Base-by-base conservation (phyloP, 2,329 filamentous ascomycete genomes). In the Bimuria novae-zelandiae region DNA sequence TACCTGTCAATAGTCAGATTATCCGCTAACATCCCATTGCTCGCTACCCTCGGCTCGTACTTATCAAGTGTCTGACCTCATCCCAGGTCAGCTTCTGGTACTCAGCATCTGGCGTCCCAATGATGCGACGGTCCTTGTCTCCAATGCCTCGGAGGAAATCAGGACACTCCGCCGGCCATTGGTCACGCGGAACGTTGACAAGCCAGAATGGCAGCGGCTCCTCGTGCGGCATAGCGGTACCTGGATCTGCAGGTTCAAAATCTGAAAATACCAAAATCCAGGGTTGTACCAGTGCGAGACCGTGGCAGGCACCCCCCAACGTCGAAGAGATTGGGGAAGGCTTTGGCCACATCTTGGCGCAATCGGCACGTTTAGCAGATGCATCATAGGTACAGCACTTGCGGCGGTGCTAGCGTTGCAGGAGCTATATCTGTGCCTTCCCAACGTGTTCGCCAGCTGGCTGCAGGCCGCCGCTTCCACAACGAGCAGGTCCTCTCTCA, bases 141-240 rank as follows among this genome's bases (percentile, higher is more conserved):
- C 79, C 81, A 50, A 88, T 76, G 59, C 83, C 79, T 45, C 69
- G 73, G 32, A 97, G 82, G 68, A 84, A 94, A 5, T 82, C 80
- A 0, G 92, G 92, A 67, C 92, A 96, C 48, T 85, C 79, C 2
- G 74, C 63, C 0, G 86, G 84, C 70, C 87, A 84, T 57, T 87
- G 75, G 22, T 79, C 70, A 30, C 77, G 74, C 0, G 89, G 85
- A 14, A 95, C 77, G 72, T 96, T 96, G 73, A 89, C 81, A 57
- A 93, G 88, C 92, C 92, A 96, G 77, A 88, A 96, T 0, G 88
- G 87, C 21, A 81, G 57, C 30, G 63, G 47, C 40, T 67, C 64
- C 51, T 69, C 56, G 61, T 65, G 59, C 27, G 62, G 60, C 67
- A 69, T 68, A 3, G 21, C 36, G 30, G n/a, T n/a, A n/a, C n/a